Percentiles rank a stretch among this genome's conserved stretches.
These are phyloP conservation scores for Cornus florida DNA, from an alignment of 148 eudicot genomes.

Conservation along the genomic window DNA sequence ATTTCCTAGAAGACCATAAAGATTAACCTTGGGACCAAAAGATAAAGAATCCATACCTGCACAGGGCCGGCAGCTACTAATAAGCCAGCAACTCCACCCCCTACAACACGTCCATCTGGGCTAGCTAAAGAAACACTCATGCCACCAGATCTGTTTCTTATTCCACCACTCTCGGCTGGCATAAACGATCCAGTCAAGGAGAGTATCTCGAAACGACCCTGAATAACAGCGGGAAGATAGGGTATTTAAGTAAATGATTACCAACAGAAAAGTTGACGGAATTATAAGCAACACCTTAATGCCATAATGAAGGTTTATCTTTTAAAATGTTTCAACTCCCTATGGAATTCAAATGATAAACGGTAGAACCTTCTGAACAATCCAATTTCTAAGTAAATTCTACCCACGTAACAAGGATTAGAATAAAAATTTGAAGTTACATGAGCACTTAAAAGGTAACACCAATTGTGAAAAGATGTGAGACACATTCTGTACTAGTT, in stretches of 20 bases:
- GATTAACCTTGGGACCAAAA: background rate
- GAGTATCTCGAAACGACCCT: slow-evolving; percentile 98
- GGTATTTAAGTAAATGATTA: background rate
- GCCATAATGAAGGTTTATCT: background rate
- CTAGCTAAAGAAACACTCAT: slow-evolving; percentile 96
- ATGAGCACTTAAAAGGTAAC: background rate
- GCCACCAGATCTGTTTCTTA: slow-evolving; percentile 86
- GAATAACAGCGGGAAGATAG: slow-evolving; percentile 3
- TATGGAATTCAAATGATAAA: background rate
- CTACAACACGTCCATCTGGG: slow-evolving; percentile 96
- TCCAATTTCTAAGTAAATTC: background rate
- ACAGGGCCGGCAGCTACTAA: slow-evolving; percentile 88
- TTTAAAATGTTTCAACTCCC: background rate
- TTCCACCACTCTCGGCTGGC: slow-evolving; percentile 90
- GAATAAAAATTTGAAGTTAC: background rate
- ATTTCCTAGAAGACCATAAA: background rate
- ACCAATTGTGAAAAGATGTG: background rate
- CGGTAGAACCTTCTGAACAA: background rate
- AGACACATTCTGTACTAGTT: background rate
- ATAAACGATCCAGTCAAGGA: slow-evolving; percentile 92
- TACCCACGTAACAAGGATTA: background rate
- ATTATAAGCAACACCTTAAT: background rate
- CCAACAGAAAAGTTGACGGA: background rate
- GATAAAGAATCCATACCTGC: slow-evolving; percentile 51
- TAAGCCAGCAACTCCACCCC: slow-evolving; percentile 95